A percentile compares a stretch with the other conserved stretches of the same genome.
Conservation (phyloP, 352 stramenopile genomes). For the Phytopythium mirpurense region DNA sequence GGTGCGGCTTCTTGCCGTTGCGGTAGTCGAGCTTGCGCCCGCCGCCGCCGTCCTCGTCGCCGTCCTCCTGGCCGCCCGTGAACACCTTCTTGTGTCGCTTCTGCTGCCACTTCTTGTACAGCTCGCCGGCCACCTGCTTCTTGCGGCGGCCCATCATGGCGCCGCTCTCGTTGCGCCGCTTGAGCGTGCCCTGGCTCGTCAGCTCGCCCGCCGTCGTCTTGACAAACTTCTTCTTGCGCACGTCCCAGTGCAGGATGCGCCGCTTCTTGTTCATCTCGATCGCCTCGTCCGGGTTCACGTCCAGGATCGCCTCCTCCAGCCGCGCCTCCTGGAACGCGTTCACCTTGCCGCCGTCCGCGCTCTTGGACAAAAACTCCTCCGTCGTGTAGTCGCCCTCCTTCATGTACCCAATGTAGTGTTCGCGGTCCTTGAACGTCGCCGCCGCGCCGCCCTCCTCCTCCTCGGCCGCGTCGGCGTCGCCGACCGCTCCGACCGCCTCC, state of each 20-base stretch:
- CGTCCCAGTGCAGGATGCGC: constrained; percentile 98
- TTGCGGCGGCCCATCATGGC: constrained; percentile 51
- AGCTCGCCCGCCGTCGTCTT: constrained; percentile 91
- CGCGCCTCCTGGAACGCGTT: constrained; percentile 79
- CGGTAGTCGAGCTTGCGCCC: constrained; percentile 71
- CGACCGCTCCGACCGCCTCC: constrained; percentile 4
- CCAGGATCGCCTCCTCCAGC: constrained; percentile 95
- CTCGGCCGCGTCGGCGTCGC: constrained; percentile 13
- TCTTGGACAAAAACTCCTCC: constrained; percentile 69
- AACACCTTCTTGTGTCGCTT: constrained; percentile 82
- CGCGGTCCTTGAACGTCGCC: constrained; percentile 67
- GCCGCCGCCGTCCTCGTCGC: constrained; percentile 20
- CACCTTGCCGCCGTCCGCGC: constrained; percentile 66
- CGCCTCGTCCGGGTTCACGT: constrained; percentile 98
- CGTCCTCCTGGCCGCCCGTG: constrained; percentile 65
- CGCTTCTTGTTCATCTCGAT: constrained; percentile 96
- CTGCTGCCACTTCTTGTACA: constrained; percentile 95
- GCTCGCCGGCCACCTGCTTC: constrained; percentile 86
- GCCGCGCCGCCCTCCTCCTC: constrained; percentile 19
- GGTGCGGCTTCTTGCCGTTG: constrained; percentile 66
- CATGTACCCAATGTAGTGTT: constrained; percentile 86
- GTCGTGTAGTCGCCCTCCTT: constrained; percentile 75
- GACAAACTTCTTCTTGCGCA: constrained; percentile 96
- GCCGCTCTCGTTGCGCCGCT: constrained; percentile 85
- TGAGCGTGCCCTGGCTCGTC: constrained; percentile 70